Base-by-base conservation (phyloP, 345 rosid species). In the Bruguiera gymnorhiza region DNA sequence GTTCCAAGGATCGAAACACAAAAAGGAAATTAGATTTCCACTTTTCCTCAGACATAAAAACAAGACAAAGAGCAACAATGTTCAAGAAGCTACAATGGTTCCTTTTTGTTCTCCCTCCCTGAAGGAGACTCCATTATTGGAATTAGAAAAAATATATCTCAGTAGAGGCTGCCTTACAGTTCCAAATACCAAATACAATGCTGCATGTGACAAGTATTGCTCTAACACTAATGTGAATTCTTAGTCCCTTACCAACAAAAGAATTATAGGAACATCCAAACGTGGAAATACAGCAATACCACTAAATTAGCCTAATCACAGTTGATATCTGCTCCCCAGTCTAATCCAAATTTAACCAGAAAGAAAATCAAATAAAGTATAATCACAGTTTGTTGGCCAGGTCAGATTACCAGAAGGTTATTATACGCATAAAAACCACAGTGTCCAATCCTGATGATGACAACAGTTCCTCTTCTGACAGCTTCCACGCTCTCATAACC, bases 381-480 rank as follows among this genome's bases (percentile, higher is more conserved):
- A 26, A 37, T 70, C 21, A 21, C 18, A 19, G 21, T 68, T 8
- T 52, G 26, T 19, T 26, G 50, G 53, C 64, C 23, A 29, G 60
- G 24, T 27, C 10, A 24, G 75, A 59, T 69, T 72, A 94, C 98
- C 95, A 82, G 82, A 94, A 94, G 60, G 87, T 87, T 43, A 94
- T 91, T 71, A 84, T 57, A 53, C 92, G 89, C 95, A 89, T 87
- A 52, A 82, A 94, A 13, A 94, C 96, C 1, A 94, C 86, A 11
- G 89, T 96, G 43, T 91, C 97, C 48, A 94, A 68, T 76, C 98
- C 97, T n/a, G 96, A 80, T 13, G 76, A 73, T 26, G 77, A 81
- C 75, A 94, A 67, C 3, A 89, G 75, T 4, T 91, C 92, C 9
- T 71, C 91, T 71, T 94, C 98, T 2, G 98, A 71, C 21, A 85